These are phyloP conservation scores for Cryphonectria japonica DNA, from an alignment of 2,329 filamentous ascomycete genomes.

Conservation along the genomic window DNA sequence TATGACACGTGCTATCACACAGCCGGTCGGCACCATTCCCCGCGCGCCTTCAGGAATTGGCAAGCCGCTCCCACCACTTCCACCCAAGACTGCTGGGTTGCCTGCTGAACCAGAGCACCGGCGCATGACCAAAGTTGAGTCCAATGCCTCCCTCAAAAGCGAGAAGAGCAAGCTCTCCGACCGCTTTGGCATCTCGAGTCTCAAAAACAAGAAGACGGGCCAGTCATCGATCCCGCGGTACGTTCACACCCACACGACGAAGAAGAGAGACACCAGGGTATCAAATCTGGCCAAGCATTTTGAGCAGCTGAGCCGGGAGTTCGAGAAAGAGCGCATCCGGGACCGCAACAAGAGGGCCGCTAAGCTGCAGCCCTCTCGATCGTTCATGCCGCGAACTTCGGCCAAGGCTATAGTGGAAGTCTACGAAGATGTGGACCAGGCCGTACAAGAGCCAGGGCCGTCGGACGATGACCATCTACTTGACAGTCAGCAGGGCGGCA, in stretches of 20 bases:
- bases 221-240: slow-evolving; percentile 89
- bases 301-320: slow-evolving; percentile 93
- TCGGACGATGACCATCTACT: slow-evolving; percentile 63
- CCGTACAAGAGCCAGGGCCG: slow-evolving; percentile 78
- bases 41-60: slow-evolving; percentile 50
- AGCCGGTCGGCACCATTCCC: slow-evolving; percentile 52
- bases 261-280: slow-evolving; percentile 75
- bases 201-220: slow-evolving; percentile 63
- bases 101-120: slow-evolving; percentile 39
- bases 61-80: slow-evolving; percentile 45
- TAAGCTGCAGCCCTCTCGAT: slow-evolving; percentile 73
- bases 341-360: slow-evolving; percentile 82
- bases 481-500: slow-evolving; percentile 40
- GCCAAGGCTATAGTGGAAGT: slow-evolving; percentile 97
- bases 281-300: slow-evolving; percentile 94
- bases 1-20: slow-evolving; percentile 57
- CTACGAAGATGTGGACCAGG: slow-evolving; percentile 90
- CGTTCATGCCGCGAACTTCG: slow-evolving; percentile 81
- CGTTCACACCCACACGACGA: slow-evolving; percentile 57
- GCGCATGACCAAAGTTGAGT: slow-evolving; percentile 42
- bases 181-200: slow-evolving; percentile 65
- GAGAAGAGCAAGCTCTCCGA: slow-evolving; percentile 78
- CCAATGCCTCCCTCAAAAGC: slow-evolving; percentile 44
- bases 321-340: slow-evolving; percentile 88
- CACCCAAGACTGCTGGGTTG: slow-evolving; percentile 38